phyloP scores from a whole-genome alignment of 2,329 filamentous ascomycete species.

The Cylindrodendrum hubeiense region DNA sequence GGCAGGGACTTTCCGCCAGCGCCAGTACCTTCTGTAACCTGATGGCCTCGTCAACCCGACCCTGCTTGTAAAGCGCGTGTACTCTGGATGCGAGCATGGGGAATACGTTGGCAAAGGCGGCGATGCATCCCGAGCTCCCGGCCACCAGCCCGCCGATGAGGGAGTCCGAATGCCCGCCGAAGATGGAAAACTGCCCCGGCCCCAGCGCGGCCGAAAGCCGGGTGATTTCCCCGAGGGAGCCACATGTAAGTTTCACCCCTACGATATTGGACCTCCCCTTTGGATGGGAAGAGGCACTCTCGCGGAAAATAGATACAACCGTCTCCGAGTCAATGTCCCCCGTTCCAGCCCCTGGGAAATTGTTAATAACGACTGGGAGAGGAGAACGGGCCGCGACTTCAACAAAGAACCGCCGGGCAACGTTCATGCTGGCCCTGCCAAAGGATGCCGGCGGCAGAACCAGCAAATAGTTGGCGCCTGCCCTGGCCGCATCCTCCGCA shows the following conservation, averaged over 20 bases:
- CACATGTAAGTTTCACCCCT: constrained; percentile 79
- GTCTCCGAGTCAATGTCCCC: constrained; percentile 75
- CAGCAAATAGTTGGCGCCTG: constrained; percentile 72
- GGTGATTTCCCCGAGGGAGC: constrained; percentile 78
- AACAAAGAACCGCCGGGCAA: constrained; percentile 70
- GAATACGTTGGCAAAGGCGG: constrained; percentile 73
- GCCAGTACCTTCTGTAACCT: constrained; percentile 72
- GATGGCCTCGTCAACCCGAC: constrained; percentile 69
- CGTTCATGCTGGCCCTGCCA: constrained; percentile 68
- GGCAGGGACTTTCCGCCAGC: constrained; percentile 74
- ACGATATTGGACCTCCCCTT: constrained; percentile 67
- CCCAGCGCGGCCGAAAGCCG: constrained; percentile 66
- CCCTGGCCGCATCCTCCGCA: constrained; percentile 68
- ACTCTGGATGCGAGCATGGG: constrained; percentile 68
- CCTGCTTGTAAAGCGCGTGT: constrained; percentile 71
- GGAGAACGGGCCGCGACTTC: constrained; percentile 65
- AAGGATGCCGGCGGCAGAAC: constrained; percentile 75
- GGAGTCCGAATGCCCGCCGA: constrained; percentile 81
- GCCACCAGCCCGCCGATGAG: constrained; percentile 70
- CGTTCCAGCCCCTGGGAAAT: constrained; percentile 77
- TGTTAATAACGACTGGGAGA: constrained; percentile 74
- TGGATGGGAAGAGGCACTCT: constrained; percentile 37
- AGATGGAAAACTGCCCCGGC: constrained; percentile 72
- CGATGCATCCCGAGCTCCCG: constrained; percentile 71
- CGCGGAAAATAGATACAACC: constrained; percentile 52